Evolutionary conservation across 108 stramenopile species (phyloP).

Genomic region (Fistulifera pelliculosa): DNA sequence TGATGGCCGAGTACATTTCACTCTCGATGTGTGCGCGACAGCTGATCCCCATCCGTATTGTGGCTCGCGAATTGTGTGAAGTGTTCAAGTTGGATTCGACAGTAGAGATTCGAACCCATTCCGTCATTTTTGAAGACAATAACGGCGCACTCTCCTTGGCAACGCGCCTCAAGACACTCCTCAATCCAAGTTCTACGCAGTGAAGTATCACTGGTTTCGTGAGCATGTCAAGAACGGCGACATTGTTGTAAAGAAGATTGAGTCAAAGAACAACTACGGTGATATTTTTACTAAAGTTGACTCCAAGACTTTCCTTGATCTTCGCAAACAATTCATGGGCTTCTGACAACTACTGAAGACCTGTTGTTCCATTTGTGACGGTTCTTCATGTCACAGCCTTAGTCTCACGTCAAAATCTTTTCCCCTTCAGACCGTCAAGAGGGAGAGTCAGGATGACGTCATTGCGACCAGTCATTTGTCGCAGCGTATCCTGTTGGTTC

Average conservation of each 20-base stretch:
- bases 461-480: no score
- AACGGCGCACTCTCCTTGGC: constrained; percentile 2
- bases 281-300: constrained; percentile 8
- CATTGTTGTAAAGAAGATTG: constrained; percentile 7
- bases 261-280: constrained; percentile 13
- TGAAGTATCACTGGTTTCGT: constrained; percentile 47
- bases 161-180: constrained; percentile 29
- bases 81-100: background rate
- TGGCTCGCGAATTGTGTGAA: background rate
- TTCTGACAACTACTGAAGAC: no score
- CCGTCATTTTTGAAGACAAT: constrained; percentile 32
- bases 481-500: no score
- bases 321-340: no score
- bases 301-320: no score
- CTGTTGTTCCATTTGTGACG: no score
- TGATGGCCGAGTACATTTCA: constrained; percentile 5
- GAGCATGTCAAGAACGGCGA: constrained; percentile 7
- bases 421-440: no score
- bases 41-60: constrained; percentile 10
- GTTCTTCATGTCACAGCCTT: no score
- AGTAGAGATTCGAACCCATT: background rate
- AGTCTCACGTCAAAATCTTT: no score
- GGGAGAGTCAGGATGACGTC: no score
- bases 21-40: constrained; percentile 7
- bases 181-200: constrained; percentile 31